phyloP scores from a whole-genome alignment of 2,329 filamentous ascomycete genomes.

The Cercospora nicotianae region DNA sequence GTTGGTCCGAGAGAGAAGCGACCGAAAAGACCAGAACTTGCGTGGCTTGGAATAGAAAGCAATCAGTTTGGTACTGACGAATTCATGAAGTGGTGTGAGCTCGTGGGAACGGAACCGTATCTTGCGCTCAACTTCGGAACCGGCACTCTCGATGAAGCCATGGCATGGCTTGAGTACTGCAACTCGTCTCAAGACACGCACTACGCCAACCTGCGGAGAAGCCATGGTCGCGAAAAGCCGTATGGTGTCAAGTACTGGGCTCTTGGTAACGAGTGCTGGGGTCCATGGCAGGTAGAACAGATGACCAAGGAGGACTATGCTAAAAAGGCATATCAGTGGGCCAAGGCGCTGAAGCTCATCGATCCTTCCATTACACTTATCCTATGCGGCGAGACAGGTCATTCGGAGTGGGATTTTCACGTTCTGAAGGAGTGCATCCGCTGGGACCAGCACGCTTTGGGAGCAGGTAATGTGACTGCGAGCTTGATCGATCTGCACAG shows the following conservation, averaged over 20 bases:
- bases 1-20: conserved; percentile 71
- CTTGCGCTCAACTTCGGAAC: conserved; percentile 80
- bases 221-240: conserved; percentile 73
- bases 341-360: conserved; percentile 68
- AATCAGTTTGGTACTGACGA: conserved; percentile 85
- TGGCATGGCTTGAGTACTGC: conserved; percentile 85
- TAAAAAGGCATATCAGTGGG: conserved; percentile 68
- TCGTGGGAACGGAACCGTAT: conserved; percentile 74
- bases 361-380: conserved; percentile 70
- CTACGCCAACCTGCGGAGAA: conserved; percentile 76
- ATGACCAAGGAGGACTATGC: conserved; percentile 70
- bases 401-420: conserved; percentile 69
- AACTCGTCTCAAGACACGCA: conserved; percentile 75
- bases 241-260: conserved; percentile 87
- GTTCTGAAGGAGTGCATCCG: conserved; percentile 68
- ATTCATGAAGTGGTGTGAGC: conserved; percentile 78
- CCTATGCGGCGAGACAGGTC: conserved; percentile 71
- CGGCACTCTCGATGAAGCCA: conserved; percentile 58
- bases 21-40: conserved; percentile 67
- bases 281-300: conserved; percentile 65
- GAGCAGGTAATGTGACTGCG: conserved; percentile 45
- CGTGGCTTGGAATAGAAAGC: conserved; percentile 73
- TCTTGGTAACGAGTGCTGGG: conserved; percentile 73
- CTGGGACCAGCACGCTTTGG: conserved; percentile 53
- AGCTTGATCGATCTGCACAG: conserved; percentile 74